Percentiles rank a stretch among this genome's conserved stretches.
Evolutionary conservation across 2,329 filamentous ascomycete genomes (phyloP).

Genomic region (Epichloe sp.): DNA sequence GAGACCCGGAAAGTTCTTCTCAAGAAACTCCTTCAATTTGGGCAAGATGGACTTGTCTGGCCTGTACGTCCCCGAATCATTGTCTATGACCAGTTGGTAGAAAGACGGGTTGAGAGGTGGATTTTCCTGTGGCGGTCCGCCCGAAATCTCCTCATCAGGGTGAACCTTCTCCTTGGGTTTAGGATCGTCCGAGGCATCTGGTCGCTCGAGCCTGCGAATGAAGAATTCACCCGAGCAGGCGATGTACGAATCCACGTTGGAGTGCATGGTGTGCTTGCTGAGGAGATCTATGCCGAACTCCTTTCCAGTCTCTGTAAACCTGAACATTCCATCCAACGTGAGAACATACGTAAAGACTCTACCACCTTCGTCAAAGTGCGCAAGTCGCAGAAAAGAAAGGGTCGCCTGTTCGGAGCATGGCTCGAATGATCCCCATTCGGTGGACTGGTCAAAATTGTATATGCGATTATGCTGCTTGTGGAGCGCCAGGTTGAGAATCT

Average conservation of each 20-base stretch:
- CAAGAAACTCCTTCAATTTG: slow-evolving; percentile 55
- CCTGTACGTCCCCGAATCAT: slow-evolving; percentile 86
- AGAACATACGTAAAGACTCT: slow-evolving; percentile 87
- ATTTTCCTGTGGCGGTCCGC: slow-evolving; percentile 29
- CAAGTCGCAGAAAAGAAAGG: slow-evolving; percentile 71
- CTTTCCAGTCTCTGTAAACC: slow-evolving; percentile 91
- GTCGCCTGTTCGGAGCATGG: slow-evolving; percentile 58
- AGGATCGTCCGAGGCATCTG: slow-evolving; percentile 28
- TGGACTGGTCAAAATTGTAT: slow-evolving; percentile 75
- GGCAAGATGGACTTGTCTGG: slow-evolving; percentile 69
- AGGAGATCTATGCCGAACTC: slow-evolving; percentile 90
- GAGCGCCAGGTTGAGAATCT: slow-evolving; percentile 68
- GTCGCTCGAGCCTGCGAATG: slow-evolving; percentile 51
- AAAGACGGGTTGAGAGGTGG: slow-evolving; percentile 35
- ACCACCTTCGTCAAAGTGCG: slow-evolving; percentile 73
- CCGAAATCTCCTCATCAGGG: slow-evolving; percentile 32
- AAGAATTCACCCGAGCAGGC: slow-evolving; percentile 92
- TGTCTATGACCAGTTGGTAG: slow-evolving; percentile 89
- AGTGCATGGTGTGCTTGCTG: slow-evolving; percentile 95
- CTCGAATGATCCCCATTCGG: slow-evolving; percentile 56
- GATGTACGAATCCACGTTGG: slow-evolving; percentile 80
- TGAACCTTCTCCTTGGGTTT: slow-evolving; percentile 36
- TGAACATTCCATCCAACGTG: slow-evolving; percentile 71
- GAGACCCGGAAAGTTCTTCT: slow-evolving; percentile 63
- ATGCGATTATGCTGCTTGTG: slow-evolving; percentile 83